Evolutionary conservation across 2,329 filamentous ascomycete genomes (phyloP).

Genomic region (Escovopsis weberi): DNA sequence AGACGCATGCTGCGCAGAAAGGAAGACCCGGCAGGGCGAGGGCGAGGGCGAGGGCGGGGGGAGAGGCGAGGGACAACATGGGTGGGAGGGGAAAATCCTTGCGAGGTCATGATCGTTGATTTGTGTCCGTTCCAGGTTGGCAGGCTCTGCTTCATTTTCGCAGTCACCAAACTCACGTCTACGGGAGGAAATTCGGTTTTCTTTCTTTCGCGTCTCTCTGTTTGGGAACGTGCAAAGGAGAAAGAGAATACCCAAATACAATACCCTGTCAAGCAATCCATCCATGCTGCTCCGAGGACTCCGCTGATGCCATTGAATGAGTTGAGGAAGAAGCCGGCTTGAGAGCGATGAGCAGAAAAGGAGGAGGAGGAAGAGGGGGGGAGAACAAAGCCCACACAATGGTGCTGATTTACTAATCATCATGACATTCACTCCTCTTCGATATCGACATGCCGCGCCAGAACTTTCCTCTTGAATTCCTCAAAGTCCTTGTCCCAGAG

Average conservation of each 20-base stretch:
- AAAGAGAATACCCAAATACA: conserved; percentile 11
- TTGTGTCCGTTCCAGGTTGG: conserved; percentile 2
- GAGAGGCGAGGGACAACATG: too few species aligned
- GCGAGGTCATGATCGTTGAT: conserved; percentile 6
- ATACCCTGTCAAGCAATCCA: conserved; percentile 14
- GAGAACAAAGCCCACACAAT: too few species aligned
- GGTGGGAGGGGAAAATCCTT: not conserved
- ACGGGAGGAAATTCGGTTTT: not conserved
- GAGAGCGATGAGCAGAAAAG: too few species aligned
- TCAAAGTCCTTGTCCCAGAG: conserved; percentile 82
- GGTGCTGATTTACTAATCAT: conserved; percentile 3
- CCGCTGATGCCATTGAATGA: conserved; percentile 24
- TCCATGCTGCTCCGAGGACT: conserved; percentile 22
- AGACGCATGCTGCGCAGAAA: not conserved
- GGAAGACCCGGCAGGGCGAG: not conserved
- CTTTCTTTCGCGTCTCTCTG: too few species aligned
- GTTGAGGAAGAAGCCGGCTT: too few species aligned
- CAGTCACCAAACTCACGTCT: conserved; percentile 4
- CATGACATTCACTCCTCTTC: conserved; percentile 36
- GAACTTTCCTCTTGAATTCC: conserved; percentile 71
- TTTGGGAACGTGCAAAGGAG: too few species aligned
- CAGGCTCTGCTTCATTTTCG: conserved; percentile 3
- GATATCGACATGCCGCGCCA: conserved; percentile 46
- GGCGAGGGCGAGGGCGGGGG: too few species aligned
- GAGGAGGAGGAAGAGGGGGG: too few species aligned